Base-by-base conservation (phyloP, 2,329 filamentous ascomycete genomes). In the Alternaria ethzedia region DNA sequence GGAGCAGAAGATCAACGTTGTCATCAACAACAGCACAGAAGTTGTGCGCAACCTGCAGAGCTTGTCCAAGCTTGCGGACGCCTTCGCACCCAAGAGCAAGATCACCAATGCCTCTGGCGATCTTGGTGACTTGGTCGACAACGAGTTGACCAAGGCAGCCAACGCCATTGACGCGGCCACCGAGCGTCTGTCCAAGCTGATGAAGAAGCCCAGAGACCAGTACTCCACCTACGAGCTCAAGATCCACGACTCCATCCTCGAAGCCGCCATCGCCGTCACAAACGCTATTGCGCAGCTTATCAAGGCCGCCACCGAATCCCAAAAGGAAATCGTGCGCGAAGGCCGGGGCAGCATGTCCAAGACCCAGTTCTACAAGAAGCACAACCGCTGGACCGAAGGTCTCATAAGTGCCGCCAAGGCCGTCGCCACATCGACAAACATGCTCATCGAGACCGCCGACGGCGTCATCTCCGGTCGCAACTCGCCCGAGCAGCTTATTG, bases 351-450 rank as follows among this genome's bases (percentile, higher is more conserved):
- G 90, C 25, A 93, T 92, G 55, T 96, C 93, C 47, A 88, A 90
- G 61, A 96, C 94, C 2, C 94, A 94, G 23, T 99, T 99, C 81
- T 99, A 99, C 89, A 98, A 98, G 87, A 98, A 98, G 86, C 97
- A 99, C 87, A 99, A 98, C 83, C 89, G 96, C 56, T 99, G 96
- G 96, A 99, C 96, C 0, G 96, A 99, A 78, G 96, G 96, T 51
- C 89, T 99, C 64, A 97, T 99, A 78, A 97, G 93, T 41, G 96
- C 96, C 1, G 95, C 96, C 68, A 99, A 99, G 83, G 96, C 96
- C 1, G 96, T 99, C 17, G 96, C 96, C 4, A 87, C 88, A 2
- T 96, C 94, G 15, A 99, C 96, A 11, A 98, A 97, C 83, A 96
- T 91, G 45, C 88, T 99, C 70, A 99, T 99, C 75, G 96, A 99